These are phyloP conservation scores for Yarrowia sp. DNA, from an alignment of 805 yeast genomes.

Conservation along the genomic window DNA sequence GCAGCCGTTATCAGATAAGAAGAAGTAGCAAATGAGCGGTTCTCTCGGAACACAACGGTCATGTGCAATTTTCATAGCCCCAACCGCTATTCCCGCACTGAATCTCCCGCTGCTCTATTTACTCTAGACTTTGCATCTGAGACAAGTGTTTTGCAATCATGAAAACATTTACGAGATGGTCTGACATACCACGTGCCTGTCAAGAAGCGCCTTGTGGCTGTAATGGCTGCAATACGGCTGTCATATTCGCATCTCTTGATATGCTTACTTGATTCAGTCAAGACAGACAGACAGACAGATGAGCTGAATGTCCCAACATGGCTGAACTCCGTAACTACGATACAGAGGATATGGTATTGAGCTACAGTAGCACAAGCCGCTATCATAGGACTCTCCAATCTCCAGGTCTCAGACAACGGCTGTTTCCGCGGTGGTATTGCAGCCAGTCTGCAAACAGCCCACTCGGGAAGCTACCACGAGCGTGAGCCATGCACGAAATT, in stretches of 20 bases:
- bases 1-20: background rate
- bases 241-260: too few relatives aligned
- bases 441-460: slow-evolving; percentile 7
- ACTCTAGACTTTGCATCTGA: background rate
- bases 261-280: too few relatives aligned
- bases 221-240: too few relatives aligned
- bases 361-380: background rate
- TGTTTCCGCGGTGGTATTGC: background rate
- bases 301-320: too few relatives aligned
- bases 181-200: background rate
- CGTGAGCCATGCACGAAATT: background rate
- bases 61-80: background rate
- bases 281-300: too few relatives aligned
- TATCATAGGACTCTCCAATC: background rate
- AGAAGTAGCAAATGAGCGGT: too few relatives aligned
- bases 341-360: too few relatives aligned
- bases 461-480: slow-evolving; percentile 3
- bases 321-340: too few relatives aligned
- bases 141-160: background rate
- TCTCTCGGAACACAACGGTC: background rate
- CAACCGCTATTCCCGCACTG: background rate
- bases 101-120: background rate
- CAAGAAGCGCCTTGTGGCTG: too few relatives aligned
- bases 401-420: background rate
- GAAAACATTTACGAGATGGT: background rate